phyloP scores from a whole-genome alignment of 768 basidiomycete genomes.

The Austroboletus eburneus region DNA sequence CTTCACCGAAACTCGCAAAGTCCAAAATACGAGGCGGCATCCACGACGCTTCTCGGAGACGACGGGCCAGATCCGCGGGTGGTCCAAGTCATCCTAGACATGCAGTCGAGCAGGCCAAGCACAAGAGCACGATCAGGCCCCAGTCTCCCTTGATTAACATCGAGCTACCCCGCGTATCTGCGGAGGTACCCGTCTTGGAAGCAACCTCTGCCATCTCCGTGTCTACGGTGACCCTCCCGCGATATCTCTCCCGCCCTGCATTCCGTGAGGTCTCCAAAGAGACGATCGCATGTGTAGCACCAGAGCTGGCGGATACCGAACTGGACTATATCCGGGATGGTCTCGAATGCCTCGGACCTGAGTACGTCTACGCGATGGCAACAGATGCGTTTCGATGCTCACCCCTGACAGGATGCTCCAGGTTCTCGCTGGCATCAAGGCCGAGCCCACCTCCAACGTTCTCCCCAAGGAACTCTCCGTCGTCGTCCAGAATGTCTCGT shows the following conservation, averaged over 20 bases:
- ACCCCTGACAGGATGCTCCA: slow-evolving; percentile 24
- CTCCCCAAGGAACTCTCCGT: slow-evolving; percentile 29
- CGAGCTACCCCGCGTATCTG: slow-evolving; percentile 21
- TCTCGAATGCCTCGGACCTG: slow-evolving; percentile 25
- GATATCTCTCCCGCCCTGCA: slow-evolving; percentile 21
- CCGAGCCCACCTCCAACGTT: slow-evolving; percentile 12
- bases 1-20: slow-evolving; percentile 10
- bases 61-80: slow-evolving; percentile 35
- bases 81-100: slow-evolving; percentile 31
- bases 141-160: slow-evolving; percentile 26
- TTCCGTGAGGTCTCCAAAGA: slow-evolving; percentile 12
- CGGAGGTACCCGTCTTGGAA: slow-evolving; percentile 4
- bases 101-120: slow-evolving; percentile 37
- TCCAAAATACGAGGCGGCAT: slow-evolving; percentile 26
- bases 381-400: slow-evolving; percentile 6
- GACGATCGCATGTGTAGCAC: slow-evolving; percentile 20
- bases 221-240: slow-evolving; percentile 16
- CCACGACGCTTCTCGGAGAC: slow-evolving; percentile 35
- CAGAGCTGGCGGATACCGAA: slow-evolving; percentile 24
- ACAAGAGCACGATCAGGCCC: slow-evolving; percentile 19
- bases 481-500: slow-evolving; percentile 27
- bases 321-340: slow-evolving; percentile 26
- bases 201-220: slow-evolving; percentile 5
- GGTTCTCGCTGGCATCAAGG: slow-evolving; percentile 28
- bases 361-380: slow-evolving; percentile 8